Base-by-base conservation (phyloP, 2,329 filamentous ascomycete species). In the Zalaria sp. region DNA sequence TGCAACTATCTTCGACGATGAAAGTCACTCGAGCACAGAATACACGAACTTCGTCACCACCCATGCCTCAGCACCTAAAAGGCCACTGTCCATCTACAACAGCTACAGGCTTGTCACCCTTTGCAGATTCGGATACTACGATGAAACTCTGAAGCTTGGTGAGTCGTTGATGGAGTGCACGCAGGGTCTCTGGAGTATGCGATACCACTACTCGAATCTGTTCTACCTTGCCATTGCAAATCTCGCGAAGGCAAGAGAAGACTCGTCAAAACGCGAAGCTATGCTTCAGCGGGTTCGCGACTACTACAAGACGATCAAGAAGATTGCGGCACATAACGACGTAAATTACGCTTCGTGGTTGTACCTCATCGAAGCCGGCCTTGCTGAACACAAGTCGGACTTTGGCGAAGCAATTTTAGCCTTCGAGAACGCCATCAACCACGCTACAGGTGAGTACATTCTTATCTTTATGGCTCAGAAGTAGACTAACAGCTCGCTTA, bases 331-430 rank as follows among this genome's bases (percentile, higher is more conserved):
- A 1, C 68, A 81, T 27, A 81, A 75, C 10, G 69, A 79, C 39
- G 69, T 83, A 51, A 88, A 88, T 57, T 88, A 86, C 56, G 61
- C 77, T 6, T 63, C 72, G 1, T 87, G 80, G 78, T 75, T 79
- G 4, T 73, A 71, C 43, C 63, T 85, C 9, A 65, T 89, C 0
- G 72, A 77, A 42, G 83, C 81, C 1, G 79, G 85, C 50, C 63
- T 83, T 11, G 69, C 73, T 3, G 83, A 88, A 49, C 41, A 56
- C 10, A 53, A 55, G 3, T 39, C 46, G n/a, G 29, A 47, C 10
- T 57, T 55, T 27, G 77, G 73, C 3, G 54, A 59, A 2, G 77
- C 80, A 5, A 67, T 87, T 29, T 64, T 64, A 25, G 64, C 72
- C 36, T 88, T 85, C 52, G 83, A 89, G 55, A 68, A 75, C 46